Base-by-base conservation (phyloP, 805 yeast species). In the Hanseniaspora nectarophila region DNA sequence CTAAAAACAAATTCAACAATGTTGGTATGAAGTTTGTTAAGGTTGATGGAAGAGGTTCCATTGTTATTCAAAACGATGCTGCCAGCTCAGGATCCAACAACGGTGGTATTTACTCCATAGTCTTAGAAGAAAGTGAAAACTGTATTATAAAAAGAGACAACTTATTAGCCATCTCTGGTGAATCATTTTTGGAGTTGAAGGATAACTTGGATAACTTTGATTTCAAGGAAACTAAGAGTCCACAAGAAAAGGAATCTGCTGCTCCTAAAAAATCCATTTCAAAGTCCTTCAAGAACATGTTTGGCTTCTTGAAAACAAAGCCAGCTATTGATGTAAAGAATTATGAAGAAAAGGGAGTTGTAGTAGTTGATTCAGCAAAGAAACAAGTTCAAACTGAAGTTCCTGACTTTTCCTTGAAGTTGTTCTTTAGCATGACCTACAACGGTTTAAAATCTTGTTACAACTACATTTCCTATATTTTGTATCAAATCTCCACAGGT, bases 41-140 rank as follows among this genome's bases (percentile, higher is more conserved):
- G 5, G 15, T 63, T 5, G 60, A 58, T 45, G 69, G 69, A 9
- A 59, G 68, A 31, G 69, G 69, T 13, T 63, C 61, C 45, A 21
- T 47, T 18, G 58, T 63, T 2, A 54, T 63, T 6, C 50, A 61
- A 28, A 59, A 61, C 46, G 64, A 62, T 3, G 53, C 61, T 7
- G 62, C 62, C 3, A 60, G 61, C 10, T 63, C 66, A 2, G 51
- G 51, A 12, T 24, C 39, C 7, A 47, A 29, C 40, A 38, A 21
- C n/a, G 51, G 51, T 26, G 51, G 51, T 10, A 58, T 63, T 0
- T 58, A 64, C 47, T 58, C 64, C 3, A 55, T 66, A n/a, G 63
- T 61, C 16, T 54, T 66, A 43, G 53, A 57, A 23, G 47, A 55
- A 16, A 43, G 51, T 4, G 68, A 66, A 29, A 61, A 60, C 51